Base-by-base conservation (phyloP, 371 early-diverging fungal genomes). In the Capillidium heterosporum region DNA sequence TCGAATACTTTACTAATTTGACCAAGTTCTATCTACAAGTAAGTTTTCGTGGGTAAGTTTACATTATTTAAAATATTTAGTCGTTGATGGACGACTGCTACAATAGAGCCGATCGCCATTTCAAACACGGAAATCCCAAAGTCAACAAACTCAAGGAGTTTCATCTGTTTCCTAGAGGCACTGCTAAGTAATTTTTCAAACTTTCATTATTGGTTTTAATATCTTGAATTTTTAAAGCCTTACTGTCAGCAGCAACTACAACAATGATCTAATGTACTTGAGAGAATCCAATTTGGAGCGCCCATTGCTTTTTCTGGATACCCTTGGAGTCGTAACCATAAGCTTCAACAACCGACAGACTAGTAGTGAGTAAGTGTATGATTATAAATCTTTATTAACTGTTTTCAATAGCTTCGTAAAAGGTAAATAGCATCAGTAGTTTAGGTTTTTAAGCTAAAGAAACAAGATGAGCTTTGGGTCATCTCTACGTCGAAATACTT, bases 401-500 rank as follows among this genome's bases (percentile, higher is more conserved):
- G 10, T 39, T 24, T 32, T 39, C 17, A 40, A 32, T 52, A 59
- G 59, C 2, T 59, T 47, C 41, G 24, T 39, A 10, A 50, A 52
- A 52, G 59, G 59, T 59, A 26, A 29, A 7, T 32, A 8, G 17
- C 13, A 31, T n/a, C 15, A 29, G 19, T 27, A 48, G 27, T 23
- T 24, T 19, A 32, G n/a, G 17, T 19, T 24, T 10, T 32, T 49
- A 42, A 26, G 13, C n/a, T 49, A 49, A 29, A 29, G 42, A 26
- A n/a, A 11, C 8, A 24, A 59, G 59, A 59, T 59, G 59, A 59
- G 27, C 17, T 59, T 3, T 59, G 52, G 52, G 41, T 52, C n/a
- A 15, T 59, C 17, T 52, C 59, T 19, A 52, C 23, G n/a, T 23
- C 19, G 17, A 15, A 29, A 11, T 15, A 26, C 0, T 59, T 59